Evolutionary conservation across 495 filamentous ascomycete genomes (phyloP), one percentile per base, ranked within the genome.

Genomic region (Lophiostoma macrostomum): DNA sequence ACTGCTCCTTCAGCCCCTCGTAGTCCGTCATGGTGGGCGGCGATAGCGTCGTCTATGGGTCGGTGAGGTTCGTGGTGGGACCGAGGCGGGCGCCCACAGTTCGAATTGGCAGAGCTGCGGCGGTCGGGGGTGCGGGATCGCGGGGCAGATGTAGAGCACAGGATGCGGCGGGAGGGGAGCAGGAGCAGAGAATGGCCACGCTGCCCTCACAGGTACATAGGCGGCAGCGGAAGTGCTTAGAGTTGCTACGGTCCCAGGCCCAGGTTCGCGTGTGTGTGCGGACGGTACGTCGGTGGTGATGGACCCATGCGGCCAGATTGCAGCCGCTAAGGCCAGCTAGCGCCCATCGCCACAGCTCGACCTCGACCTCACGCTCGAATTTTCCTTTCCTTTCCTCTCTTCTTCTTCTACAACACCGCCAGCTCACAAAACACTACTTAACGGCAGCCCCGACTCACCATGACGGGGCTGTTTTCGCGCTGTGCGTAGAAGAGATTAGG

Each of bases 1-100:
- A 99, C 75, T 90, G 86, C 71, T 97, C 94, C 75, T 99, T 99
- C 61, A 96, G 69, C 46, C 76, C 76, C 61, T 89, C 85, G 74
- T 81, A 87, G 67, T 88, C 86, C 47, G 65, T 81, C 46, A 32
- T 40, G 64, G 19, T 25, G 19, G 58, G 48, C 23, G 22, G 23
- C 40, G 37, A 13, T n/a, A 24, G n/a, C n/a, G 37, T 38, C 38
- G 45, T 16, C 29, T 41, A 43, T n/a, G 16, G 34, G 29, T 42
- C 23, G 37, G 29, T 36, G 45, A 39, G 37, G 37, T n/a, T 48
- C n/a, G 32, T 22, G 47, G 58, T 49, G 53, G 58, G 52, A 61
- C 58, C 36, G 42, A 53, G 49, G 48, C 56, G 50, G n/a, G 56
- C 37, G 41, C 58, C 58, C 58, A 57, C 58, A 57, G 31, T 50